Percentiles rank a stretch among this genome's conserved stretches.
phyloP scores from a whole-genome alignment of 208 protist species.

The Trypanosoma boissoni region DNA sequence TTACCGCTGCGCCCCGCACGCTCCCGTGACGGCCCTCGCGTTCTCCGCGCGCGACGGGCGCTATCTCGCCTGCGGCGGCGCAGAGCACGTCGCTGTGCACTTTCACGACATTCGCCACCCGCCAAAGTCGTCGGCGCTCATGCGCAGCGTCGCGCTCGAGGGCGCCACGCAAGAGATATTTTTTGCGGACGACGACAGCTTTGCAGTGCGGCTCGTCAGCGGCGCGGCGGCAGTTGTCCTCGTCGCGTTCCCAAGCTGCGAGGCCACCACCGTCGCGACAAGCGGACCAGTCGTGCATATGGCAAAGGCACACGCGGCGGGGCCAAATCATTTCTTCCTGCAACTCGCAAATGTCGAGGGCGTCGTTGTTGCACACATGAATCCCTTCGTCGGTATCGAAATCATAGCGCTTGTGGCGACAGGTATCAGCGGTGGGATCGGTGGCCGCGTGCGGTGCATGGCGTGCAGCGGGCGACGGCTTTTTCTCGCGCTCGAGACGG shows the following conservation, averaged over 20 bases:
- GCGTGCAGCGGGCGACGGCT: constrained; percentile 60
- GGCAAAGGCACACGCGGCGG: constrained; percentile 42
- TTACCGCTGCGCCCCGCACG: constrained; percentile 40
- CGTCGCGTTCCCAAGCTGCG: constrained; percentile 27
- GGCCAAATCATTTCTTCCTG: constrained; percentile 62
- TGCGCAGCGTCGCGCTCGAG: constrained; percentile 34
- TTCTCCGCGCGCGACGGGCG: constrained; percentile 54
- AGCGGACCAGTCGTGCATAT: constrained; percentile 56
- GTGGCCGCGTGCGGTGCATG: constrained; percentile 50
- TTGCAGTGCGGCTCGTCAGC: constrained; percentile 51
- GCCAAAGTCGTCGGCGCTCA: constrained; percentile 18
- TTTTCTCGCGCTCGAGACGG: constrained; percentile 64
- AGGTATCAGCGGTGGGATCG: constrained; percentile 56
- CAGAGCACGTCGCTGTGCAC: constrained; percentile 38
- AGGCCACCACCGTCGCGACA: constrained; percentile 29
- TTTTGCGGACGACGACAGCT: constrained; percentile 73
- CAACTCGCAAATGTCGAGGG: constrained; percentile 48
- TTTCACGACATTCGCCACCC: constrained; percentile 53
- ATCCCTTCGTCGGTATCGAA: constrained; percentile 59
- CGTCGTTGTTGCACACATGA: constrained; percentile 57
- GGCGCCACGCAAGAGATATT: constrained; percentile 49
- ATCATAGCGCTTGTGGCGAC: constrained; percentile 67
- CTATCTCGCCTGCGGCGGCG: constrained; percentile 60
- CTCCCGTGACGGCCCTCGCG: constrained; percentile 40
- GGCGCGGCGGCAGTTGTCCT: constrained; percentile 42